Evolutionary conservation across 164 flowering plant species (phyloP).

Genomic region (Houttuynia cordata): DNA sequence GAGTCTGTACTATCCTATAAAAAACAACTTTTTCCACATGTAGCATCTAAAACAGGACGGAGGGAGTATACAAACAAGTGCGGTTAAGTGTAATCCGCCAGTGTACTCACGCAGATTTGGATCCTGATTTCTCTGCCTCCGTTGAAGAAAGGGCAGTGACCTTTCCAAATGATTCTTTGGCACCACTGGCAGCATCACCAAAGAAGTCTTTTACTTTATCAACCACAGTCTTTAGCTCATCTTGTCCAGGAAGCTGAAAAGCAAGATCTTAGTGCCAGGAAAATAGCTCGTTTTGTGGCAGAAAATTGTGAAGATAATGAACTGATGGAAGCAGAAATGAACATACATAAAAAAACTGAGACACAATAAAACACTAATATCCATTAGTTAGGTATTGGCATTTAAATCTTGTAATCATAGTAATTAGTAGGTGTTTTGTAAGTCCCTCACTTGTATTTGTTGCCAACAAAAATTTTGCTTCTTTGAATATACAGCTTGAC

Average conservation of each 20-base stretch:
- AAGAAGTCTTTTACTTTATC: conserved; percentile 88
- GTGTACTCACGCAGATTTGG: conserved; percentile 49
- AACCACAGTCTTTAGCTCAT: conserved; percentile 68
- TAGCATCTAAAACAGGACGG: no score
- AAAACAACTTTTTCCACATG: no score
- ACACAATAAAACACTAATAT: no score
- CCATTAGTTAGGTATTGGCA: no score
- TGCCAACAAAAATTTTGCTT: no score
- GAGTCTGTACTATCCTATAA: no score
- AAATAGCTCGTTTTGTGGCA: not conserved
- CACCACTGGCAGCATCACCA: conserved; percentile 38
- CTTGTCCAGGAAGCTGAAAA: conserved; percentile 69
- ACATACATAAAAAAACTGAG: no score
- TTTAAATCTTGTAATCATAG: no score
- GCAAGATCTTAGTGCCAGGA: not conserved
- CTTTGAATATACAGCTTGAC: no score
- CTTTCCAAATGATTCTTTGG: conserved; percentile 93
- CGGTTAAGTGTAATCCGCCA: not conserved
- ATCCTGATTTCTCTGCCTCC: conserved; percentile 31
- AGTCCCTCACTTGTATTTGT: no score
- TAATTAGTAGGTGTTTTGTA: no score
- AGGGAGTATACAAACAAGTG: not conserved
- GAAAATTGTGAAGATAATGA: not conserved
- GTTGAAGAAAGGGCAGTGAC: conserved; percentile 39
- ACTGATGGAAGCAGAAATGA: no score